Conservation (phyloP, 2,329 filamentous ascomycete species). For the Macrophomina phaseolina region DNA sequence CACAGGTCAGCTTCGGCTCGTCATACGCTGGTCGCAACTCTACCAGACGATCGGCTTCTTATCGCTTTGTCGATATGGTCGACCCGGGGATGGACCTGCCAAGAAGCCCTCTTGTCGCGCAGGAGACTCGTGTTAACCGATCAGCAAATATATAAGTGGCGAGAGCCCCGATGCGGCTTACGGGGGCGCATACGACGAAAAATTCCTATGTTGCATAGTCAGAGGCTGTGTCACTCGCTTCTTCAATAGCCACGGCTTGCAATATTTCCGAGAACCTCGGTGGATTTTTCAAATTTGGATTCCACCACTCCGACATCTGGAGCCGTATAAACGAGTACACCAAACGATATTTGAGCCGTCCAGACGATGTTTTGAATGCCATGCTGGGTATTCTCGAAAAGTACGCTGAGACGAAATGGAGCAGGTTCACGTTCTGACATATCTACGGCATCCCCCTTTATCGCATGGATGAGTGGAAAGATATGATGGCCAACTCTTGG, state of each 20-base stretch:
- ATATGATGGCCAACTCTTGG: not conserved
- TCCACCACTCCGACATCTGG: not conserved
- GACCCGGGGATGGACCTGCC: not conserved
- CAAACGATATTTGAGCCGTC: not conserved
- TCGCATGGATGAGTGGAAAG: not conserved
- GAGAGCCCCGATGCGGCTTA: not conserved
- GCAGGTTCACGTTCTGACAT: not conserved
- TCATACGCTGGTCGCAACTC: not conserved
- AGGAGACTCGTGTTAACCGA: not conserved
- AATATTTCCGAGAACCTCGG: too few species aligned
- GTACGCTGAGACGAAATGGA: not conserved
- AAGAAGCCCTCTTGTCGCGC: not conserved
- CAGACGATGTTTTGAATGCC: slow-evolving; percentile 19
- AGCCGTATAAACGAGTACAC: not conserved
- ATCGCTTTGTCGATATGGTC: not conserved
- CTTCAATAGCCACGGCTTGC: too few species aligned
- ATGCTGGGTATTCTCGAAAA: not conserved
- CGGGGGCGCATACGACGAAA: too few species aligned
- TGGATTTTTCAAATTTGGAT: too few species aligned
- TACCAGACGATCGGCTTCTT: not conserved
- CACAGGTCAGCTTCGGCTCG: not conserved
- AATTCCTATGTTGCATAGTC: too few species aligned
- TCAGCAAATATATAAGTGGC: not conserved
- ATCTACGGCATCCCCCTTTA: not conserved
- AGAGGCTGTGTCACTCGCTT: too few species aligned